Evolutionary conservation across 495 filamentous ascomycete genomes (phyloP), one percentile per base, ranked within the genome.

Genomic region (Massariosphaeria phaeospora): DNA sequence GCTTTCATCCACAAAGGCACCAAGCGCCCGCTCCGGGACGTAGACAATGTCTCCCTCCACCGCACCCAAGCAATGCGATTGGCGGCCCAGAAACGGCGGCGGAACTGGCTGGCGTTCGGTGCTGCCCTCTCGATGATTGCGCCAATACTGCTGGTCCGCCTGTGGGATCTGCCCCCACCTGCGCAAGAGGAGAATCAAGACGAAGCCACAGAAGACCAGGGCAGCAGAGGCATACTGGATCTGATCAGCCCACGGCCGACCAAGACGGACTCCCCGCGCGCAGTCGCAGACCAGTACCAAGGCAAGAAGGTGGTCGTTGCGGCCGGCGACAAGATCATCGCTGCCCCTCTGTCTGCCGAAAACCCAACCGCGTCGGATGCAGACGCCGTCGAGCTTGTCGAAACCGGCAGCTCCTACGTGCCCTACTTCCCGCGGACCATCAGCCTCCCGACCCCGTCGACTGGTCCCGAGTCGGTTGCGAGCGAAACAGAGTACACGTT

Each of bases 401-500:
- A 78, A 2, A 94, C 89, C 1, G 88, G 91, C n/a, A 93, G 86
- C 50, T 86, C 80, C 68, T 82, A 82, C 3, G 79, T 96, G 0
- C 89, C 90, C 0, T 76, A 78, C 35, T 96, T 96, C 68, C 91
- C 93, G 0, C 75, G 79, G 39, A 81, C 80, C 1, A 79, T 96
- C 43, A 69, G 73, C 30, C 72, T 95, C 0, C 78, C 83, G 1
- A 51, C 71, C 7, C 68, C 70, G 7, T 69, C 30, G 52, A 15
- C 51, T 52, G 18, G 47, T 51, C 20, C 45, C 47, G 12, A 66
- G 51, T 2, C 58, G 36, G 31, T 59, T 52, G 71, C 51, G 8
- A 64, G 59, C 25, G 71, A 73, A 20, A 77, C 82, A 24, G 88
- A 94, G 57, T 96, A 95, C 68, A 87, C 88, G 24, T 78, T 96